A percentile compares a stretch with the other conserved stretches of the same genome.
Evolutionary conservation across 2,329 filamentous ascomycete genomes (phyloP).

Genomic region (Penicillium sp.): DNA sequence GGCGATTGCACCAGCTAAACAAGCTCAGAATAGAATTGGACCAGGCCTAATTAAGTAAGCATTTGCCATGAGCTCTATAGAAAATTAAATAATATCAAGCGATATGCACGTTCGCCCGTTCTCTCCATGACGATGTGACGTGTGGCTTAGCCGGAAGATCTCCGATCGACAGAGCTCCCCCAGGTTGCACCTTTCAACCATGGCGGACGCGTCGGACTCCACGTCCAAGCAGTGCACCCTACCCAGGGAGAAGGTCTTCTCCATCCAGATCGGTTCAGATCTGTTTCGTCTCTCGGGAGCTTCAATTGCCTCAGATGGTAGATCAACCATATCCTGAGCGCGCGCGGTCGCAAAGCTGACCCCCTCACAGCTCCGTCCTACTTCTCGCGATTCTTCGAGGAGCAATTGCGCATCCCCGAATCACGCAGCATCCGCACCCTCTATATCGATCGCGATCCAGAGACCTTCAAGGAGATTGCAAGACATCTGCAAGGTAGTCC

Average conservation of each 20-base stretch:
- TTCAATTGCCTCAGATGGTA: conserved; percentile 71
- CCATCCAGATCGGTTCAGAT: conserved; percentile 69
- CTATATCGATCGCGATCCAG: conserved; percentile 92
- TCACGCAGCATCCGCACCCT: conserved; percentile 70
- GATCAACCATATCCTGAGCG: conserved; percentile 31
- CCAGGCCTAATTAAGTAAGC: no score
- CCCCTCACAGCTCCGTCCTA: conserved; percentile 80
- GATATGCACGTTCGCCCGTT: background rate
- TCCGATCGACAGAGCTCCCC: background rate
- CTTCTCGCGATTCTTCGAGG: conserved; percentile 90
- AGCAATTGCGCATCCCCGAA: conserved; percentile 69
- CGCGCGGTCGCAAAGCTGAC: conserved; percentile 40
- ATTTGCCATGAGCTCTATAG: no score
- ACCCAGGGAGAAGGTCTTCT: conserved; percentile 64
- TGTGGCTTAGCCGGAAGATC: background rate
- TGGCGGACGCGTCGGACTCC: background rate
- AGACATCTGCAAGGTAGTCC: conserved; percentile 73
- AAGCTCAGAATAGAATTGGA: no score
- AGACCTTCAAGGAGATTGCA: conserved; percentile 85
- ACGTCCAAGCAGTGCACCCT: conserved; percentile 30
- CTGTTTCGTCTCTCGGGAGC: conserved; percentile 70
- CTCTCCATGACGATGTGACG: background rate
- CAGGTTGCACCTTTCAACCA: background rate
- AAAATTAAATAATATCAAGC: background rate
- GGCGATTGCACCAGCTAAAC: no score